phyloP scores from a whole-genome alignment of 371 early-diverging fungal genomes.

The Rhizopus microsporus region DNA sequence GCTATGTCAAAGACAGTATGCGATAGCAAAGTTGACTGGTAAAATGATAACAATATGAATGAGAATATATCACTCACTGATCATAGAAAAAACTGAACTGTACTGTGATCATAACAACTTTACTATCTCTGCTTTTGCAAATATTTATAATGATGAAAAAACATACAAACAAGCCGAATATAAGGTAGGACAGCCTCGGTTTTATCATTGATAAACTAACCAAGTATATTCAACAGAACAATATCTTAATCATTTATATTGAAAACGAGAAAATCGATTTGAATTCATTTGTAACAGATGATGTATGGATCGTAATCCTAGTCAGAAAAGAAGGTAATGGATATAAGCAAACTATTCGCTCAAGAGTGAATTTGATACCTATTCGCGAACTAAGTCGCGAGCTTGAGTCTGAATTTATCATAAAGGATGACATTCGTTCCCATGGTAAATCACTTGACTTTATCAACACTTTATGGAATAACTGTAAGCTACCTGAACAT shows the following conservation, averaged over 20 bases:
- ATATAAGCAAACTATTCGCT: slow-evolving; percentile 19
- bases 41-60: neutral
- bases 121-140: slow-evolving; percentile 21
- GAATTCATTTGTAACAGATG: slow-evolving; percentile 12
- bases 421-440: slow-evolving; percentile 7
- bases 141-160: slow-evolving; percentile 15
- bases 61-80: neutral
- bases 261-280: slow-evolving; percentile 34
- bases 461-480: slow-evolving; percentile 30
- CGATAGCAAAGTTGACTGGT: slow-evolving; percentile 20
- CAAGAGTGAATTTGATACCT: slow-evolving; percentile 23
- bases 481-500: slow-evolving; percentile 11
- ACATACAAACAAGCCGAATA: slow-evolving; percentile 12
- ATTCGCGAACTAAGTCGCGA: slow-evolving; percentile 25
- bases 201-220: neutral
- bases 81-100: slow-evolving; percentile 20
- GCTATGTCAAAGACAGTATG: slow-evolving; percentile 24
- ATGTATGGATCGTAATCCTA: slow-evolving; percentile 44
- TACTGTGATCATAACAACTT: slow-evolving; percentile 17
- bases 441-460: slow-evolving; percentile 18
- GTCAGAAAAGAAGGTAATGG: slow-evolving; percentile 13
- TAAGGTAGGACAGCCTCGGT: slow-evolving; percentile 12
- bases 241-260: slow-evolving; percentile 48
- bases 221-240: slow-evolving; percentile 23
- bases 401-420: slow-evolving; percentile 21